phyloP scores from a whole-genome alignment of 2,329 filamentous ascomycete species.

The Aspergillus spinulosporus region DNA sequence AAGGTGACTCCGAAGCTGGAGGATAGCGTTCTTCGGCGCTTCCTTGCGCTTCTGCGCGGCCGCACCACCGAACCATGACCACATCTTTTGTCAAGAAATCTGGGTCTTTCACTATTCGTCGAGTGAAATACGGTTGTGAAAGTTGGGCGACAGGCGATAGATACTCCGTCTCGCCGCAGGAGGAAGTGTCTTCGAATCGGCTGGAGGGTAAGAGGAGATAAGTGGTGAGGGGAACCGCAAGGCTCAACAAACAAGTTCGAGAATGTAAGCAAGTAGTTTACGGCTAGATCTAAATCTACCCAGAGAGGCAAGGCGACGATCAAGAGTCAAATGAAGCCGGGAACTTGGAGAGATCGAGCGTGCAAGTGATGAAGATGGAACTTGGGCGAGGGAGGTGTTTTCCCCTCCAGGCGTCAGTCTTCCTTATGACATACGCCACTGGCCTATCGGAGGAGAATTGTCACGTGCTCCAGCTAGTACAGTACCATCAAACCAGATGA shows the following conservation, averaged over 20 bases:
- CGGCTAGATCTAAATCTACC: neutral
- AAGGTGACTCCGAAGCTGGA: slow-evolving; percentile 80
- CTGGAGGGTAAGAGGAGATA: neutral
- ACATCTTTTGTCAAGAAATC: slow-evolving; percentile 50
- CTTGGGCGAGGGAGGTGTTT: slow-evolving; percentile 14
- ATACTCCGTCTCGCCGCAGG: neutral
- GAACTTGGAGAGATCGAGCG: neutral
- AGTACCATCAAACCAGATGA: neutral
- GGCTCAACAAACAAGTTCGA: neutral
- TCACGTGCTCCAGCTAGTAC: slow-evolving; percentile 32
- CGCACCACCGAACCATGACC: slow-evolving; percentile 90
- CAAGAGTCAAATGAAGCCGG: neutral
- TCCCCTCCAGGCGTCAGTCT: slow-evolving; percentile 28
- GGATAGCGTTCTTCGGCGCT: slow-evolving; percentile 93
- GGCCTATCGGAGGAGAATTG: slow-evolving; percentile 29
- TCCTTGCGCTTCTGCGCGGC: slow-evolving; percentile 85
- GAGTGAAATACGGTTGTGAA: neutral
- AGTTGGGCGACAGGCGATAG: neutral
- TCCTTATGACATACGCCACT: slow-evolving; percentile 39
- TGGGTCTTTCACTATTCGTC: neutral
- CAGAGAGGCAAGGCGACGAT: neutral
- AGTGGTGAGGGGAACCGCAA: neutral
- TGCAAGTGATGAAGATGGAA: slow-evolving; percentile 6
- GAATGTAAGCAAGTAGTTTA: neutral
- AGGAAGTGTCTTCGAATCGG: slow-evolving; percentile 12